Base-by-base conservation (phyloP, 2,329 filamentous ascomycete genomes). In the Byssochlamys sp. region DNA sequence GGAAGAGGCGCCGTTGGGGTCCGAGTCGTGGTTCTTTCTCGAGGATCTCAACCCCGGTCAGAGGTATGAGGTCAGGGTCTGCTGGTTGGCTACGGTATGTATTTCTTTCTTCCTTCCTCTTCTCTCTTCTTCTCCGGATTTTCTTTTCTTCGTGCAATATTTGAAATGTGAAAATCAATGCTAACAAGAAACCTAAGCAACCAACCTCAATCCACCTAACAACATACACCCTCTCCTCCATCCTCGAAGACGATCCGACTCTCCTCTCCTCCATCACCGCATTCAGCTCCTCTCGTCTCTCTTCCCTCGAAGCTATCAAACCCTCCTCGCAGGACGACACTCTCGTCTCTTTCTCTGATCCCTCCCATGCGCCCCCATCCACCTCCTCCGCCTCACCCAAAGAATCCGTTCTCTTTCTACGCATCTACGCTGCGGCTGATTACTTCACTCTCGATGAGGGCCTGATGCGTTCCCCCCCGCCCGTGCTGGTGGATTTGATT, bases 31-130 rank as follows among this genome's bases (percentile, higher is more conserved):
- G 94, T 82, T 91, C 63, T 75, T 92, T 6, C 81, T 99, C 4
- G 82, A 88, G 57, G 76, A 80, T 33, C 78, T 99, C 56, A 79
- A 75, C n/a, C 81, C 84, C 35, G 83, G 84, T 10, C 86, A 87
- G 67, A 83, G 91, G 63, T 96, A 97, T 78, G 94, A 99, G 77
- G 82, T 95, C 53, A 85, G 94, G 56, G 80, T 96, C 59, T 97
- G 92, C 76, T 99, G 92, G 91, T 81, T 90, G 59, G 94, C 94
- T 48, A 94, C 87, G 60, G 92, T 96, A 81, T 74, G 88, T 39
- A 14, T 19, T 19, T n/a, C 52, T 4, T 54, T 51, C 12, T 53
- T 58, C 25, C 29, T 57, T n/a, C 55, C 49, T 29, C 52, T 2
- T 7, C 55, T 3, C 14, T 6, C 2, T 6, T 27, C 11, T 51